Conservation (phyloP, 2,329 filamentous ascomycete species). For the Diaporthe ampelina region DNA sequence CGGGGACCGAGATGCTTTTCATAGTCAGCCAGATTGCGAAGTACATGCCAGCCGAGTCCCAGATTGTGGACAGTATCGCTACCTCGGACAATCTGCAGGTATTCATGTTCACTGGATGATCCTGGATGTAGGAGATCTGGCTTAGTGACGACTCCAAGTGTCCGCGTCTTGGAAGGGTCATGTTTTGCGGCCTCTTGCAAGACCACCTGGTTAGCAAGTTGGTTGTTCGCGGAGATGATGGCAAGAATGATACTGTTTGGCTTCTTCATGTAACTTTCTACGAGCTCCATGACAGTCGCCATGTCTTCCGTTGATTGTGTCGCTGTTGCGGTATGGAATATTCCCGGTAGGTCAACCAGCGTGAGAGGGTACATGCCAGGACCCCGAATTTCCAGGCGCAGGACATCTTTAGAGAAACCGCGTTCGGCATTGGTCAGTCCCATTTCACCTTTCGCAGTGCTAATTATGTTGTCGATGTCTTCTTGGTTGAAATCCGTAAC, state of each 20-base stretch:
- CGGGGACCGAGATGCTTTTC: slow-evolving; percentile 41
- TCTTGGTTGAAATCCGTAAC: not conserved
- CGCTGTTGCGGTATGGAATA: slow-evolving; percentile 59
- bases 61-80: slow-evolving; percentile 49
- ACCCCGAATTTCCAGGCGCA: slow-evolving; percentile 57
- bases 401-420: slow-evolving; percentile 56
- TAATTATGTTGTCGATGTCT: slow-evolving; percentile 43
- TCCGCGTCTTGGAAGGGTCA: slow-evolving; percentile 53
- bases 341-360: slow-evolving; percentile 65
- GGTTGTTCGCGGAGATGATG: slow-evolving; percentile 62
- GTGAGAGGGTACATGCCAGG: slow-evolving; percentile 62
- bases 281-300: slow-evolving; percentile 56
- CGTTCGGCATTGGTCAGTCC: slow-evolving; percentile 52
- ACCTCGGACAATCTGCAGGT: slow-evolving; percentile 49
- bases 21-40: slow-evolving; percentile 54
- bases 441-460: slow-evolving; percentile 57
- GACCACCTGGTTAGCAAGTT: slow-evolving; percentile 69
- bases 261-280: slow-evolving; percentile 65
- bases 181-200: slow-evolving; percentile 51
- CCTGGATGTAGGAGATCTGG: slow-evolving; percentile 52
- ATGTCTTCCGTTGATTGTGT: slow-evolving; percentile 56
- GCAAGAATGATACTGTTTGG: slow-evolving; percentile 68
- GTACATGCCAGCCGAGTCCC: slow-evolving; percentile 55
- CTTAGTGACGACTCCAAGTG: slow-evolving; percentile 65
- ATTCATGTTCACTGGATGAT: slow-evolving; percentile 49